These are phyloP conservation scores for Pseudogymnoascus sp. DNA, from an alignment of 2,329 filamentous ascomycete species.

Conservation along the genomic window DNA sequence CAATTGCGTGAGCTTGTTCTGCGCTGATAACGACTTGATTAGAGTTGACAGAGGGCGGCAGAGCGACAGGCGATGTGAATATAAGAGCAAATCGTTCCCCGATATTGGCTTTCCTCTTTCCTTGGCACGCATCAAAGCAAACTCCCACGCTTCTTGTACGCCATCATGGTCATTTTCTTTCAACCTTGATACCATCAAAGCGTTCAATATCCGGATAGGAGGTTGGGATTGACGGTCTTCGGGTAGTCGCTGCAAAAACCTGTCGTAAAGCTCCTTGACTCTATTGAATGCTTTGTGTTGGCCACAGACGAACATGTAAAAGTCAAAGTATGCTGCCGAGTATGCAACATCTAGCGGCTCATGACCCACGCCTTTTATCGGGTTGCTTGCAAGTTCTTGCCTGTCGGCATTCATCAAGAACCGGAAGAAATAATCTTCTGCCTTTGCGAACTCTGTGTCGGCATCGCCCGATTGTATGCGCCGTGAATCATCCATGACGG, in stretches of 20 bases:
- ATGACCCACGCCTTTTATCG: constrained; percentile 20
- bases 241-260: constrained; percentile 41
- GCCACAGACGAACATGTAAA: constrained; percentile 49
- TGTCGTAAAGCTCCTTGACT: constrained; percentile 47
- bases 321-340: constrained; percentile 39
- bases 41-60: constrained; percentile 37
- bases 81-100: constrained; percentile 17
- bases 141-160: constrained; percentile 59
- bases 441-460: constrained; percentile 21
- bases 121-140: constrained; percentile 48
- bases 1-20: constrained; percentile 45
- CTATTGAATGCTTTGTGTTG: constrained; percentile 37
- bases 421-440: constrained; percentile 23
- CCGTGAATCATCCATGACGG: constrained; percentile 19
- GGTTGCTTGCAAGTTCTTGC: constrained; percentile 21
- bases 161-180: constrained; percentile 49
- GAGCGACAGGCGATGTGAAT: constrained; percentile 34
- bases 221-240: constrained; percentile 31
- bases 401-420: constrained; percentile 20
- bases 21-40: constrained; percentile 42
- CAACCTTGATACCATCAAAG: constrained; percentile 61
- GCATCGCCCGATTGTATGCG: constrained; percentile 13
- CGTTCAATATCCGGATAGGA: constrained; percentile 49
- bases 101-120: constrained; percentile 32
- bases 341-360: constrained; percentile 24